Conservation (phyloP, 257 asterid species). For the Solanum gracilifrons region DNA sequence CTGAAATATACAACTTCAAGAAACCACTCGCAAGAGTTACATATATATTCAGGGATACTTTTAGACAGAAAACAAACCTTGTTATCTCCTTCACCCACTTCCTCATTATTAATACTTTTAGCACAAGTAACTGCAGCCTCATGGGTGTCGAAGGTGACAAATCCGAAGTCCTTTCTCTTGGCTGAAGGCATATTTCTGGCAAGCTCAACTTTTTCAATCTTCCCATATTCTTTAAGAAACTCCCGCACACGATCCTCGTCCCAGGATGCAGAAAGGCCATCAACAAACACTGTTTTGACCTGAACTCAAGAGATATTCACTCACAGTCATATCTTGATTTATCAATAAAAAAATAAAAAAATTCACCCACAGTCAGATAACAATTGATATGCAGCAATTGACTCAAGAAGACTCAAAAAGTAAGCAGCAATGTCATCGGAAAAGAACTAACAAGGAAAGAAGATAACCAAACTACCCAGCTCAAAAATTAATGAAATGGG, state of each 20-base stretch:
- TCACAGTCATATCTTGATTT: not conserved
- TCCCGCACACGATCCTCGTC: slow-evolving; percentile 61
- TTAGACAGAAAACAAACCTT: slow-evolving; percentile 43
- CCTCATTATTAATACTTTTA: slow-evolving; percentile 79
- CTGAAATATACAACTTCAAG: slow-evolving; percentile 27
- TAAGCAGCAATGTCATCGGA: not conserved
- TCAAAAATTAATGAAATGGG: not conserved
- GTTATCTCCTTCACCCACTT: slow-evolving; percentile 74
- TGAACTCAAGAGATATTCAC: slow-evolving; percentile 13
- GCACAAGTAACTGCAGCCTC: slow-evolving; percentile 92
- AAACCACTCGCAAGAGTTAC: not conserved
- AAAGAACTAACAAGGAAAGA: not conserved
- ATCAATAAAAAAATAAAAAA: not conserved
- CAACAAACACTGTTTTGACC: slow-evolving; percentile 97
- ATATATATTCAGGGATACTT: not conserved
- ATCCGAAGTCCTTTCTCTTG: slow-evolving; percentile 95
- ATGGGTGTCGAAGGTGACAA: slow-evolving; percentile 77
- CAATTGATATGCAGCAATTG: not conserved
- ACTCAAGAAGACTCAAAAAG: not conserved
- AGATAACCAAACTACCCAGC: not conserved
- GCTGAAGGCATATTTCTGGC: slow-evolving; percentile 98
- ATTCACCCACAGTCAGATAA: not conserved
- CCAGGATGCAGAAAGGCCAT: slow-evolving; percentile 89
- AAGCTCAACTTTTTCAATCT: slow-evolving; percentile 81
- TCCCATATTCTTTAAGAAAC: slow-evolving; percentile 58